Evolutionary conservation across 2,329 filamentous ascomycete species (phyloP).

Genomic region (Cadophora sp.): DNA sequence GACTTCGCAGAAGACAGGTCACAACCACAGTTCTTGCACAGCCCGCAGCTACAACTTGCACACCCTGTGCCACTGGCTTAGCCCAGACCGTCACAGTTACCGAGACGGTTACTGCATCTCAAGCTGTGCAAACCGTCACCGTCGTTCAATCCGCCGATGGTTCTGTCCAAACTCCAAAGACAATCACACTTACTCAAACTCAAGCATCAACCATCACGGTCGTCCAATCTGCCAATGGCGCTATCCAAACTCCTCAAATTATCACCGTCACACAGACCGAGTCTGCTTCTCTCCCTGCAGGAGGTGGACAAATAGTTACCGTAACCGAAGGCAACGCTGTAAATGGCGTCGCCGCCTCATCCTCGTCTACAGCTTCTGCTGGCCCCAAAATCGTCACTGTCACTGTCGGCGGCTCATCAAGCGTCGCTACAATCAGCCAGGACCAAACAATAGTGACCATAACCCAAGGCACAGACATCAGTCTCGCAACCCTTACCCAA

Average conservation of each 20-base stretch:
- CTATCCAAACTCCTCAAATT: neutral
- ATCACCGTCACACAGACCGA: neutral
- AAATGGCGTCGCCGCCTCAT: neutral
- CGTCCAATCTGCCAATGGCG: neutral
- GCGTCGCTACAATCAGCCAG: conserved; percentile 2
- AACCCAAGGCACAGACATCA: conserved; percentile 1
- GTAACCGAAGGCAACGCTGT: conserved; percentile 3
- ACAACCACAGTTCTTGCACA: neutral
- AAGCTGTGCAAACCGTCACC: neutral
- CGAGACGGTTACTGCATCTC: conserved; percentile 10
- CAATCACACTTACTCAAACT: neutral
- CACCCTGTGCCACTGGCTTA: neutral
- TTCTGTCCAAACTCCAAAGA: neutral
- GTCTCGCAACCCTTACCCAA: conserved; percentile 5
- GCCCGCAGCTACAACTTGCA: neutral
- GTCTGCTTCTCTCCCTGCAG: neutral
- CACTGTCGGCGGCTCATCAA: conserved; percentile 5
- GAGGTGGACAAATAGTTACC: conserved; percentile 7
- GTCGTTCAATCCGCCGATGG: conserved; percentile 1
- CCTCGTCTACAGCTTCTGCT: neutral
- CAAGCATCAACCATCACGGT: conserved; percentile 12
- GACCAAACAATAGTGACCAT: conserved; percentile 9
- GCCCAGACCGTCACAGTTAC: conserved; percentile 16
- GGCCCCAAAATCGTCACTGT: conserved; percentile 1
- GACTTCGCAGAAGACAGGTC: conserved; percentile 2